A percentile compares a stretch with the other conserved stretches of the same genome.
Evolutionary conservation across 177 flowering plant genomes (phyloP).

Genomic region (Vitis hybrid): DNA sequence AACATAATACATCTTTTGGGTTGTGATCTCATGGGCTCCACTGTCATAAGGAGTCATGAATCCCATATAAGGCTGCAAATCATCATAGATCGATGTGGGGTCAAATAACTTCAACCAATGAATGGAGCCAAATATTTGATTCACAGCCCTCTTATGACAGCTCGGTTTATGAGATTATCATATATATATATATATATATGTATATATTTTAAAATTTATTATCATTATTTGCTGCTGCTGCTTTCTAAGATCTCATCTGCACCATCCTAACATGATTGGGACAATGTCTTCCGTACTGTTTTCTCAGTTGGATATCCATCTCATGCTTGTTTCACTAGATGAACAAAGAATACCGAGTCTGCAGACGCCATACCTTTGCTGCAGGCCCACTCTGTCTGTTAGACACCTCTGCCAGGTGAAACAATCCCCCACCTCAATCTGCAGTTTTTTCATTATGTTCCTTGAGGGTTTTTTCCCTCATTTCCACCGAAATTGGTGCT

Average conservation of each 20-base stretch:
- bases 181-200: too few species aligned
- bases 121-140: constrained; percentile 1
- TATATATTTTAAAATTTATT: too few species aligned
- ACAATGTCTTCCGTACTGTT: not conserved
- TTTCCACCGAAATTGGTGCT: not conserved
- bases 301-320: constrained; percentile 44
- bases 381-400: constrained; percentile 61
- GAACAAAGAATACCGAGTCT: constrained; percentile 50
- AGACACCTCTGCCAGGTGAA: constrained; percentile 58
- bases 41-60: not conserved
- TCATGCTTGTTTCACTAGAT: constrained; percentile 57
- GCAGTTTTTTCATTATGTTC: not conserved
- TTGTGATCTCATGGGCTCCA: not conserved
- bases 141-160: not conserved
- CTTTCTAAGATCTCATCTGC: too few species aligned
- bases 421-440: not conserved
- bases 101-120: not conserved
- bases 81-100: not conserved
- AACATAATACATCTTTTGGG: not conserved
- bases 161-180: not conserved
- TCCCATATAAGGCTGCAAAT: not conserved
- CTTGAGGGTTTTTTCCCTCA: not conserved
- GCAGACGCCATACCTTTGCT: constrained; percentile 62
- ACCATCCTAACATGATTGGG: not conserved
- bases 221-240: too few species aligned